Percentiles rank a stretch among this genome's conserved stretches.
phyloP scores from a whole-genome alignment of 176 grass and related monocot genomes.

The Bromus sterilis region DNA sequence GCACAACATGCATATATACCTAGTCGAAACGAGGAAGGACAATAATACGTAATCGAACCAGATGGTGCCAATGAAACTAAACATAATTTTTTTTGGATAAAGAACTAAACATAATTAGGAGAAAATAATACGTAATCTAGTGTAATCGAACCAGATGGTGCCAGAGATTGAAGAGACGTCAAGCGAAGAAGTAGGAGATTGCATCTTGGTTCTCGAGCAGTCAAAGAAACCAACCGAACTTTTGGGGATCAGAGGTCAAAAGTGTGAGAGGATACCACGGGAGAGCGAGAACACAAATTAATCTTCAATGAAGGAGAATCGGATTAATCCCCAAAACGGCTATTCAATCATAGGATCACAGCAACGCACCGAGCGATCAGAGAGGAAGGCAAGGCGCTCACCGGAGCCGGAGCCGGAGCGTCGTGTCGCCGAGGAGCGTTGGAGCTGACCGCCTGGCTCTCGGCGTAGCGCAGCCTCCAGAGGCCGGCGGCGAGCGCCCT shows the following conservation, averaged over 20 bases:
- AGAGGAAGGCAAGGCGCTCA: neutral
- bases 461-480: slow-evolving; percentile 36
- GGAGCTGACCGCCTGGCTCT: neutral
- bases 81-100: too few relatives aligned
- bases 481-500: slow-evolving; percentile 41
- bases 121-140: neutral
- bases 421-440: neutral
- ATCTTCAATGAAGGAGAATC: neutral
- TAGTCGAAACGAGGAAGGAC: too few relatives aligned
- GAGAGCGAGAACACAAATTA: neutral
- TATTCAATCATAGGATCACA: neutral
- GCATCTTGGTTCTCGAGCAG: neutral
- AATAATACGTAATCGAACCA: neutral
- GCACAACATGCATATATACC: neutral
- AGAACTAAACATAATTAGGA: too few relatives aligned
- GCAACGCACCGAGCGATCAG: neutral
- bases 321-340: neutral
- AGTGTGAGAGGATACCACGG: neutral
- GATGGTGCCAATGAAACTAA: neutral
- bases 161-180: neutral
- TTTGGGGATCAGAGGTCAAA: neutral
- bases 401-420: neutral
- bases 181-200: neutral
- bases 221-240: too few relatives aligned
- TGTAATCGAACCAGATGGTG: neutral